phyloP scores from a whole-genome alignment of 768 basidiomycete genomes.

The Termitomyces sp. region DNA sequence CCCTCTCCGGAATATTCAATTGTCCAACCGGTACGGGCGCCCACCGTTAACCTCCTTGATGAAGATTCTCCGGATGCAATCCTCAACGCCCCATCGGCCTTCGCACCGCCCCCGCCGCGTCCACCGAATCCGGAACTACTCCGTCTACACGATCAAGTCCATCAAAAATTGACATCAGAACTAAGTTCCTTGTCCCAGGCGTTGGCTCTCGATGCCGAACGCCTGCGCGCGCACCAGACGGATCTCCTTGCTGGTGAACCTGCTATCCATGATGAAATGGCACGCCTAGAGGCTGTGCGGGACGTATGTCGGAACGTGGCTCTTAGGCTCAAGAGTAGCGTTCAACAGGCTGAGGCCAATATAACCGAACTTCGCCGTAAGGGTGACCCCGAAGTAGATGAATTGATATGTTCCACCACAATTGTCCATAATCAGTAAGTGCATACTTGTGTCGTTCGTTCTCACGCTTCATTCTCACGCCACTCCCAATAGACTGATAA shows the following conservation, averaged over 20 bases:
- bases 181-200: slow-evolving; percentile 67
- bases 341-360: slow-evolving; percentile 68
- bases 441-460: slow-evolving; percentile 12
- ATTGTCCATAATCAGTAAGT: slow-evolving; percentile 97
- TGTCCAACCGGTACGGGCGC: slow-evolving; percentile 22
- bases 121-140: slow-evolving; percentile 91
- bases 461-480: slow-evolving; percentile 11
- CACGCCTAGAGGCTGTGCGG: slow-evolving; percentile 85
- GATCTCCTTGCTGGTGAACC: slow-evolving; percentile 90
- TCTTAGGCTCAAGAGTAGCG: slow-evolving; percentile 57
- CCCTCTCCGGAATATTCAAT: slow-evolving; percentile 20
- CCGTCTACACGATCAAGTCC: slow-evolving; percentile 72
- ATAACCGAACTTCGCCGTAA: slow-evolving; percentile 75
- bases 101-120: slow-evolving; percentile 58
- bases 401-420: slow-evolving; percentile 90
- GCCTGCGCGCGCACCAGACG: slow-evolving; percentile 74
- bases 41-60: slow-evolving; percentile 62
- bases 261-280: slow-evolving; percentile 96
- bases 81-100: slow-evolving; percentile 19
- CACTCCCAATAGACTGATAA: slow-evolving; percentile 64
- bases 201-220: slow-evolving; percentile 63
- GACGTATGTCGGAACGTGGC: slow-evolving; percentile 86
- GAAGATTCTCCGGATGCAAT: slow-evolving; percentile 43
- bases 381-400: slow-evolving; percentile 93
- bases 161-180: slow-evolving; percentile 70